phyloP scores from a whole-genome alignment of 106 monocot species.

The Dendrobium catenatum region DNA sequence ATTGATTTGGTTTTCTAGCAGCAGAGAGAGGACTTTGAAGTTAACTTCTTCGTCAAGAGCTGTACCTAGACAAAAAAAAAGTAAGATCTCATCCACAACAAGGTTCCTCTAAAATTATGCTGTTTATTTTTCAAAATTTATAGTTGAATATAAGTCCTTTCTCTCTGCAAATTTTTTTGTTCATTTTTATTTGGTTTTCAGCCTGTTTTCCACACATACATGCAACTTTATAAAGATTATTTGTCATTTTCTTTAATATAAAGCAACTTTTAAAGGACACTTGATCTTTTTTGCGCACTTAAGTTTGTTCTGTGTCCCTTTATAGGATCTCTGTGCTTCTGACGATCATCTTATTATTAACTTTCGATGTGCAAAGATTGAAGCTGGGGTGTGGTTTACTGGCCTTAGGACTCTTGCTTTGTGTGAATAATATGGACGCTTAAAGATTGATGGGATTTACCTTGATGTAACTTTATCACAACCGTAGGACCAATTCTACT shows the following conservation, averaged over 20 bases:
- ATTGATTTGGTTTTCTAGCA: conserved; percentile 65
- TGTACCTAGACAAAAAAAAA: conserved; percentile 78
- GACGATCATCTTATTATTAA: conserved; percentile 13
- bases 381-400: conserved; percentile 75
- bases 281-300: conserved; percentile 67
- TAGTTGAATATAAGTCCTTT: neutral
- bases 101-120: neutral
- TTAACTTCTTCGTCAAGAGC: conserved; percentile 74
- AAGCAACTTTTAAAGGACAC: conserved; percentile 59
- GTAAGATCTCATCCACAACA: conserved; percentile 40
- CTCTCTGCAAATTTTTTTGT: neutral
- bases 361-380: conserved; percentile 88
- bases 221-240: conserved; percentile 64
- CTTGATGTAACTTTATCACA: conserved; percentile 36
- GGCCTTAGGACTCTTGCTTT: conserved; percentile 66
- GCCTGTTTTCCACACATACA: conserved; percentile 76
- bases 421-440: conserved; percentile 41
- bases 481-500: neutral
- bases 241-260: conserved; percentile 81
- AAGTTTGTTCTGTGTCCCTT: neutral
- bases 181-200: conserved; percentile 23
- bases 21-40: conserved; percentile 63
- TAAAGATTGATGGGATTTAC: conserved; percentile 62
- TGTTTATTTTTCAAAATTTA: neutral
- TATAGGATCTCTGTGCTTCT: neutral